Percentiles rank a stretch among this genome's conserved stretches.
phyloP scores from a whole-genome alignment of 352 stramenopile genomes.

The Pythium biforme region DNA sequence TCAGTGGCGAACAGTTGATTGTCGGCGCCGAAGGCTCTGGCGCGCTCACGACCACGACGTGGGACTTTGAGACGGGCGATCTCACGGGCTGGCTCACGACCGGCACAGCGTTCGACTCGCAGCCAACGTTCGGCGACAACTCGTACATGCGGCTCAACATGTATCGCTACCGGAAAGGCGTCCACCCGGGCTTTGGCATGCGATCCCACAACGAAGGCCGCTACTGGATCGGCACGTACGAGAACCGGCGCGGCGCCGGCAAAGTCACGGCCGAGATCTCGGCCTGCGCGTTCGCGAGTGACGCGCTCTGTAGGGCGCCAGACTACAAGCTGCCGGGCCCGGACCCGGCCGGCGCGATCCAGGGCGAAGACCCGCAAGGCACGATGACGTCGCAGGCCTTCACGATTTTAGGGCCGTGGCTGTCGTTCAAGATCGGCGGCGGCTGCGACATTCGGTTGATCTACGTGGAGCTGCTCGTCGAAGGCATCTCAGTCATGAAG shows the following conservation, averaged over 20 bases:
- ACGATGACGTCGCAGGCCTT: constrained; percentile 95
- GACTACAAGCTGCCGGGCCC: constrained; percentile 80
- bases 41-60: constrained; percentile 89
- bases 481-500: constrained; percentile 85
- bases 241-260: constrained; percentile 81
- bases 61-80: constrained; percentile 97
- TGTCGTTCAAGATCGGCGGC: constrained; percentile 94
- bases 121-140: constrained; percentile 97
- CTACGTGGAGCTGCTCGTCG: constrained; percentile 95
- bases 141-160: constrained; percentile 73
- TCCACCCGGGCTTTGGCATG: constrained; percentile 39
- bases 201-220: constrained; percentile 70
- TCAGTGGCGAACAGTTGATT: constrained; percentile 78
- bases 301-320: constrained; percentile 49
- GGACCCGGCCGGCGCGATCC: constrained; percentile 62
- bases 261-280: constrained; percentile 45
- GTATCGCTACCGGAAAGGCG: constrained; percentile 48
- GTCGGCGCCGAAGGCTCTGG: constrained; percentile 66
- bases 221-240: constrained; percentile 96
- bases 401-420: constrained; percentile 81
- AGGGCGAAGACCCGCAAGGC: constrained; percentile 90
- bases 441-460: constrained; percentile 90
- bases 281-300: constrained; percentile 68
- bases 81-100: constrained; percentile 93
- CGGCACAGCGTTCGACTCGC: constrained; percentile 90